Evolutionary conservation across 345 rosid genomes (phyloP).

Genomic region (Eutrema heterophyllum): DNA sequence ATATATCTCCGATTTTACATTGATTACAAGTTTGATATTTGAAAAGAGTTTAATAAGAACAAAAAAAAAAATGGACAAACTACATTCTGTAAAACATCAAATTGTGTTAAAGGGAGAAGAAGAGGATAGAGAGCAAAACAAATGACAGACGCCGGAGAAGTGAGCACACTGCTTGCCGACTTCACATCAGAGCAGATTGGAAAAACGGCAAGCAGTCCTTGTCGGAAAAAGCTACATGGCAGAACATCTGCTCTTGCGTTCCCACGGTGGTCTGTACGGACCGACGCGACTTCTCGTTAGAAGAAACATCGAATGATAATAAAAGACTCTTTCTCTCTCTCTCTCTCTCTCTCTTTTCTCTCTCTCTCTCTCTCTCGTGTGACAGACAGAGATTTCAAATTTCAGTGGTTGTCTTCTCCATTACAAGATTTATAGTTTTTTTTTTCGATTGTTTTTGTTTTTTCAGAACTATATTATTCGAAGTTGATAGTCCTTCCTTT

Average conservation of each 20-base stretch:
- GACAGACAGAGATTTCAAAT: conserved; percentile 2
- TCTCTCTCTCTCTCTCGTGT: conserved; percentile 4
- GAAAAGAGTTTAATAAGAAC: not conserved
- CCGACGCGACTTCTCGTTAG: not conserved
- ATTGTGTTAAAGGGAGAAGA: not conserved
- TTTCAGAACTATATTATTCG: not conserved
- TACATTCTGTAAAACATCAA: not conserved
- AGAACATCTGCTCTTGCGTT: not conserved
- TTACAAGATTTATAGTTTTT: conserved; percentile 23
- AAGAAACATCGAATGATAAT: conserved; percentile 4
- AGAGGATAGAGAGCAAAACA: not conserved
- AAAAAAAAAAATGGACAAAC: not conserved
- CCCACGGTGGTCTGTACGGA: conserved; percentile 23
- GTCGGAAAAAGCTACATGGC: not conserved
- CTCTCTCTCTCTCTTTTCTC: too few species aligned
- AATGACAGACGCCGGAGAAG: conserved; percentile 47
- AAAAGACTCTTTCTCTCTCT: conserved; percentile 5
- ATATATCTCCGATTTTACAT: not conserved
- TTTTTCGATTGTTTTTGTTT: not conserved
- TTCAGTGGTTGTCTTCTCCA: conserved; percentile 10
- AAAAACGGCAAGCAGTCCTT: conserved; percentile 6
- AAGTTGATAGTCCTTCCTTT: not conserved
- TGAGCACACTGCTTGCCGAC: conserved; percentile 42
- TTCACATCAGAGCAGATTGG: conserved; percentile 7
- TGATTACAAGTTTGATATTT: not conserved